Percentiles rank a stretch among this genome's conserved stretches.
Conservation (phyloP, 768 basidiomycete genomes). For the Tulasnella sp. region DNA sequence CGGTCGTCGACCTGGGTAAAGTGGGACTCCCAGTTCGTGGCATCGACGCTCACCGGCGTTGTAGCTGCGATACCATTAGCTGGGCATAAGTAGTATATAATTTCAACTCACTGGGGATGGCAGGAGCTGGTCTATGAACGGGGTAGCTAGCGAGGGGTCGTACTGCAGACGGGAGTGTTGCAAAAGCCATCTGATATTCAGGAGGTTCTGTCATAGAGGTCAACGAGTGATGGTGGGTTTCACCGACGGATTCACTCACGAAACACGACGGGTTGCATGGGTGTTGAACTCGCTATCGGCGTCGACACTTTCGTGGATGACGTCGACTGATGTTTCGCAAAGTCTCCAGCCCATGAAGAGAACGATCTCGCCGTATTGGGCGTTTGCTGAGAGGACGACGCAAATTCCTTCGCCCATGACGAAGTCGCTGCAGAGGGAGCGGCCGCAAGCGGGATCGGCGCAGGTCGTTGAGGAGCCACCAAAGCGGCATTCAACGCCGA, state of each 20-base stretch:
- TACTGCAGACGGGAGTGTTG: background rate
- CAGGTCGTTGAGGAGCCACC: background rate
- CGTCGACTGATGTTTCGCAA: conserved; percentile 7
- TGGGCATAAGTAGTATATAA: background rate
- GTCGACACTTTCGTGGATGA: background rate
- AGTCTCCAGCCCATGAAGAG: conserved; percentile 17
- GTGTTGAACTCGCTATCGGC: background rate
- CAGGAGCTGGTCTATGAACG: too few species aligned
- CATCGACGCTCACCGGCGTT: background rate
- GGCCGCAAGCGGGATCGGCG: background rate
- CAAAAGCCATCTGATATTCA: background rate
- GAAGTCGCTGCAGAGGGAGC: background rate
- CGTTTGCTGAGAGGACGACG: background rate
- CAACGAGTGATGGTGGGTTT: background rate
- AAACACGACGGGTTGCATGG: too few species aligned
- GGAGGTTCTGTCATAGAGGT: background rate
- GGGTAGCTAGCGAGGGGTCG: background rate
- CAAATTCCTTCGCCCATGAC: conserved; percentile 1
- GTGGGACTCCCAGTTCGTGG: conserved; percentile 15
- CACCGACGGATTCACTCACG: background rate
- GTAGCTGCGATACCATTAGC: background rate
- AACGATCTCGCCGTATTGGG: background rate
- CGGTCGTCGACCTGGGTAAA: conserved; percentile 13
- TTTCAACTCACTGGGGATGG: too few species aligned
- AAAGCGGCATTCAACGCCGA: conserved; percentile 6